Evolutionary conservation across 2,329 filamentous ascomycete species (phyloP), one percentile per base, ranked within the genome.

Genomic region (Elsinoe batatas): DNA sequence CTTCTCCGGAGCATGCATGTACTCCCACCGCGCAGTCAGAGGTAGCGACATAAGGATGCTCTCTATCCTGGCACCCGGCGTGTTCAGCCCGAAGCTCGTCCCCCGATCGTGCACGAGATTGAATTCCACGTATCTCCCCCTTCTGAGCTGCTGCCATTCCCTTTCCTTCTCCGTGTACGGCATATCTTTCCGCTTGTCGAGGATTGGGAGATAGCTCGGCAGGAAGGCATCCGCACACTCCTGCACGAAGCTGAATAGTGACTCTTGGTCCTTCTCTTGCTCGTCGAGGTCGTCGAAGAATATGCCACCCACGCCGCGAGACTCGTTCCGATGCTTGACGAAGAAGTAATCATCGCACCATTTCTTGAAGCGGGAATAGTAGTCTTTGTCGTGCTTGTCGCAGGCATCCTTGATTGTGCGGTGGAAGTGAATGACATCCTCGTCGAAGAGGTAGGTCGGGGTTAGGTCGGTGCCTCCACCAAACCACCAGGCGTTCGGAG

Each of bases 331-430:
- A 74, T 98, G 93, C 69, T 91, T 91, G 71, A 96, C 87, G 75
- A 80, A 85, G 73, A 98, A 98, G 76, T 98, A 98, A 64, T 94
- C 83, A 70, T 98, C 93, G 70, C 93, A 98, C 93, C 93, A 98
- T 68, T 87, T 85, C 76, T 98, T 98, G 80, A 97, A 98, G 54
- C 84, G 83, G 11, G 89, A 84, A 70, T 94, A 98, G 77, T 96
- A 98, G 36, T 78, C 80, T 69, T 87, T 88, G 74, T 96, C 88
- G 70, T 98, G 93, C 62, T 85, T 84, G 71, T 98, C 93, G 73
- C 93, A 98, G 15, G 87, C 86, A 44, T 89, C 83, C 73, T 96
- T 97, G 65, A 98, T 85, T 2, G 87, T 89, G 69, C 83, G 83
- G 77, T 98, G 93, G 80, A 98, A 98, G 71, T 96, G 91, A 57